phyloP scores from a whole-genome alignment of 371 early-diverging fungal species.

The Rhizopus delemar region DNA sequence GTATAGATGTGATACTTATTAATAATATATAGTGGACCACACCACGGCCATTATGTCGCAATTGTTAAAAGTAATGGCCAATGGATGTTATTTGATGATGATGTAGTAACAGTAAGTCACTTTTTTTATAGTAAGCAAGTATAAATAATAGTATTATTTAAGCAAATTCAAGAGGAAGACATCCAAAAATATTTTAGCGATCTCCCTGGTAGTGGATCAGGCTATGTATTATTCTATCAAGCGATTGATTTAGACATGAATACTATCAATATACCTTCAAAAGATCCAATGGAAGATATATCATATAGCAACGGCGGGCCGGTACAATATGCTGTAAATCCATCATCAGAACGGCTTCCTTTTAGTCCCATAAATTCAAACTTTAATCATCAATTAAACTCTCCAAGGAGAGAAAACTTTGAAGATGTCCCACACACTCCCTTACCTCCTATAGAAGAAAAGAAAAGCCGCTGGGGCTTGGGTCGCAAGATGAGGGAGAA shows the following conservation, averaged over 20 bases:
- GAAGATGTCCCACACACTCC: background rate
- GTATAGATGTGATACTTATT: background rate
- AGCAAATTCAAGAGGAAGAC: constrained; percentile 76
- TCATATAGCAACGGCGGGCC: constrained; percentile 19
- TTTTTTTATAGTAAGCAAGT: background rate
- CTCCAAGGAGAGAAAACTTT: constrained; percentile 3
- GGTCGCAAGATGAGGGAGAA: constrained; percentile 13
- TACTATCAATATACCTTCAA: constrained; percentile 28
- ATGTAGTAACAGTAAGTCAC: constrained; percentile 73
- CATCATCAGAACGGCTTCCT: constrained; percentile 12
- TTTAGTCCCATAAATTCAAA: constrained; percentile 14
- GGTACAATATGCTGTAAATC: constrained; percentile 1
- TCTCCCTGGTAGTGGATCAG: constrained; percentile 75
- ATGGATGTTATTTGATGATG: constrained; percentile 96
- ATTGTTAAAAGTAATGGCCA: constrained; percentile 83
- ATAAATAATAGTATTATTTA: background rate
- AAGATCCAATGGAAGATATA: constrained; percentile 10
- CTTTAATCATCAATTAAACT: constrained; percentile 18
- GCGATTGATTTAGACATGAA: constrained; percentile 54
- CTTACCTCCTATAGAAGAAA: constrained; percentile 4
- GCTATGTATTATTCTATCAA: constrained; percentile 84
- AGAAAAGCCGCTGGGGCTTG: constrained; percentile 16
- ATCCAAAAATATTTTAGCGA: constrained; percentile 85
- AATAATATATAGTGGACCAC: constrained; percentile 72
- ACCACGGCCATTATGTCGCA: constrained; percentile 95